Evolutionary conservation across 2,329 filamentous ascomycete genomes (phyloP).

Genomic region (Apiospora phragmitis): DNA sequence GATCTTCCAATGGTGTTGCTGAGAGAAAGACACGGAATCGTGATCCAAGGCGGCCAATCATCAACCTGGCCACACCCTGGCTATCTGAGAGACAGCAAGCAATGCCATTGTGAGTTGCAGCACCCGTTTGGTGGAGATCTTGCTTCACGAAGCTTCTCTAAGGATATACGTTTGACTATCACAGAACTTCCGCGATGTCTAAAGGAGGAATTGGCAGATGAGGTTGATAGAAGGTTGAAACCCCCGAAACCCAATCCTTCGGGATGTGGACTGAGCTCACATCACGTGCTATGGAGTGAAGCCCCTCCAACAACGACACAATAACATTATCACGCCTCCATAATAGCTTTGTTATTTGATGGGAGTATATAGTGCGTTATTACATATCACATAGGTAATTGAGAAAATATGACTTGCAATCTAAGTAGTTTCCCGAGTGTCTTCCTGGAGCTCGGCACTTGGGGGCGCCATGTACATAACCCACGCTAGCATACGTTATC

Average conservation of each 20-base stretch:
- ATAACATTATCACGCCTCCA: not conserved
- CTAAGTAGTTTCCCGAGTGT: too few species aligned
- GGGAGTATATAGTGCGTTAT: not conserved
- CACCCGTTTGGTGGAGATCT: too few species aligned
- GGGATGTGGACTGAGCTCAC: not conserved
- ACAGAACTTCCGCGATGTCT: not conserved
- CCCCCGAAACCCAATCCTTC: not conserved
- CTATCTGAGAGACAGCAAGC: not conserved
- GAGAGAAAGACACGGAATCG: not conserved
- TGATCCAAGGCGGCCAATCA: not conserved
- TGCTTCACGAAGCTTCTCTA: not conserved
- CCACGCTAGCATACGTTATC: not conserved
- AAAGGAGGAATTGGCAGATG: not conserved
- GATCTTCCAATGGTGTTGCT: not conserved
- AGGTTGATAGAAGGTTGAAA: not conserved
- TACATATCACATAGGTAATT: not conserved
- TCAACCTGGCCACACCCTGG: not conserved
- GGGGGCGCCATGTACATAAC: too few species aligned
- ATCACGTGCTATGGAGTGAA: not conserved
- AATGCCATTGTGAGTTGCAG: not conserved
- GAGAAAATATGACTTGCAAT: too few species aligned
- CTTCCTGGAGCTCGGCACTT: not conserved
- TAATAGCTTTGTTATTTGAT: too few species aligned
- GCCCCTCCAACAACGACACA: not conserved
- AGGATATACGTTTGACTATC: not conserved